These are phyloP conservation scores for Rhodotorula taiwanensis DNA, from an alignment of 768 basidiomycete genomes.

Conservation along the genomic window DNA sequence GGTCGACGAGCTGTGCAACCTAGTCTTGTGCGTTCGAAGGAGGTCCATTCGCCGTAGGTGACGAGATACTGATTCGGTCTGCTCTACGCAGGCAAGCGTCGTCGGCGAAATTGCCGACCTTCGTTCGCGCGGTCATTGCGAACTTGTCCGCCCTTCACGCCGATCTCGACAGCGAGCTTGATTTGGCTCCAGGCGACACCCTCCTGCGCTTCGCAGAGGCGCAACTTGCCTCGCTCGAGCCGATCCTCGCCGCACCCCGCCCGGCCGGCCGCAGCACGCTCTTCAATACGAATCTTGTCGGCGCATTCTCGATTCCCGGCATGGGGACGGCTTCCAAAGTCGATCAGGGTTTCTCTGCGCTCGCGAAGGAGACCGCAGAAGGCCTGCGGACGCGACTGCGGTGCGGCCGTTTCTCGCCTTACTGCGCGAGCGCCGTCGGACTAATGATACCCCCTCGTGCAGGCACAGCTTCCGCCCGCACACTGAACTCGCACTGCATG, in stretches of 20 bases:
- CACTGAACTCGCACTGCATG: conserved; percentile 12
- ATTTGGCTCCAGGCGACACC: not conserved
- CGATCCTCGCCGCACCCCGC: conserved; percentile 8
- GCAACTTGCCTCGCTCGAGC: not conserved
- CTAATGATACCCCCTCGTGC: not conserved
- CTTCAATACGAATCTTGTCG: conserved; percentile 21
- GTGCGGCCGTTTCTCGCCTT: not conserved
- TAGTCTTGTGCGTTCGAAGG: conserved; percentile 19
- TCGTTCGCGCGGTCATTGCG: not conserved
- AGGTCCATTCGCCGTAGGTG: no score
- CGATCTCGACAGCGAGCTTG: no score
- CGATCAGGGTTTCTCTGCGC: conserved; percentile 15
- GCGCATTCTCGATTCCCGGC: no score
- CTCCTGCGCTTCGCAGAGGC: not conserved
- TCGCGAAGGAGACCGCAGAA: conserved; percentile 21
- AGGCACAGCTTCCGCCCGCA: conserved; percentile 12
- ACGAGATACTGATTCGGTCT: no score
- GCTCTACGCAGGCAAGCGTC: conserved; percentile 17
- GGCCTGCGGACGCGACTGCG: conserved; percentile 6
- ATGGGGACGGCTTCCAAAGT: not conserved
- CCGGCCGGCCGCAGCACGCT: conserved; percentile 7
- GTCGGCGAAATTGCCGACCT: conserved; percentile 15
- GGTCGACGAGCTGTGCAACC: conserved; percentile 12
- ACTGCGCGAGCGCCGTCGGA: not conserved
- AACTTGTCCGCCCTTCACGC: not conserved